Evolutionary conservation across 148 eudicot genomes (phyloP), one percentile per base, ranked within the genome.

Genomic region (Beta vulgaris): DNA sequence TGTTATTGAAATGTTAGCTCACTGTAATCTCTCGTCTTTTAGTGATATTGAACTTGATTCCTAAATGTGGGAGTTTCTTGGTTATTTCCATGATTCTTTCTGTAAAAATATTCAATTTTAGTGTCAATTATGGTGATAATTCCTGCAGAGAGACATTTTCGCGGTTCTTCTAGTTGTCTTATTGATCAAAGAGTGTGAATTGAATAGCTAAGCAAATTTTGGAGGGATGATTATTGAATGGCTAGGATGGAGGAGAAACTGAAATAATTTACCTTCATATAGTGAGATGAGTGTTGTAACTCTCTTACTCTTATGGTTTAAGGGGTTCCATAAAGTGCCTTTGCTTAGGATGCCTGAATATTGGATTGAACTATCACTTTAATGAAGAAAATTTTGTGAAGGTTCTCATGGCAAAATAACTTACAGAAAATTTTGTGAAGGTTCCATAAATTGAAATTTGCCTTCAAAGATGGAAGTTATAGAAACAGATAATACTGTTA

Each of bases 401-500:
- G n/a, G n/a, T n/a, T n/a, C n/a, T n/a, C n/a, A n/a, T n/a, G n/a
- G n/a, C n/a, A n/a, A n/a, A n/a, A n/a, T n/a, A n/a, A n/a, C n/a
- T n/a, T n/a, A n/a, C n/a, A n/a, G n/a, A n/a, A n/a, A n/a, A n/a
- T n/a, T n/a, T n/a, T n/a, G n/a, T n/a, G n/a, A n/a, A n/a, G n/a
- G n/a, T n/a, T n/a, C n/a, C n/a, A n/a, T n/a, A n/a, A n/a, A n/a
- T n/a, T n/a, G 96, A 68, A 67, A 61, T 64, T 76, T 66, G 37
- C 59, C 77, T 49, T 72, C 82, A 19, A 78, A 66, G 25, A 48
- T 5, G 36, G 18, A 29, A 15, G 77, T 76, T 65, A 31, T 77
- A 18, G 85, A 81, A 29, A 51, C 60, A 42, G 87, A 85, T 53
- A 76, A 43, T 73, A 53, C 46, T 79, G 84, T 76, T 9, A 79